A percentile compares a stretch with the other conserved stretches of the same genome.
Conservation (phyloP, 2,329 filamentous ascomycete species). For the Fusarium sp. region DNA sequence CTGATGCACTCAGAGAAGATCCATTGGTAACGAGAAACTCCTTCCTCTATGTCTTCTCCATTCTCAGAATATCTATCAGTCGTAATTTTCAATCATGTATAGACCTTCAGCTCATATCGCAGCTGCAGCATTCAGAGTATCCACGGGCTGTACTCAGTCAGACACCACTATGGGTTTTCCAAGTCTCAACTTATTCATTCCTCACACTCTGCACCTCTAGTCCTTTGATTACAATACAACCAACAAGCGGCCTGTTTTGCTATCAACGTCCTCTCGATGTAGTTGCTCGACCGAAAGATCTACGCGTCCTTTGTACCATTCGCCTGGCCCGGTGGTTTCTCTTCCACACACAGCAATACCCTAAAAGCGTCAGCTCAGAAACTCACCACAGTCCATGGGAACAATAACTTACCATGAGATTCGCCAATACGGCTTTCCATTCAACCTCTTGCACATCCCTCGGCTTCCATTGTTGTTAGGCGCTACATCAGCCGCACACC, state of each 20-base stretch:
- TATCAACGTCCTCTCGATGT: too few species aligned
- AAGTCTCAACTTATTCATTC: neutral
- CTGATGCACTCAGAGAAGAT: neutral
- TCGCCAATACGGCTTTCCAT: slow-evolving; percentile 68
- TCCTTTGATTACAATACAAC: neutral
- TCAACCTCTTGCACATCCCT: slow-evolving; percentile 72
- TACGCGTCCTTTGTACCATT: slow-evolving; percentile 12
- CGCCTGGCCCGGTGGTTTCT: slow-evolving; percentile 10
- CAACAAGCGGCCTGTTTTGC: neutral
- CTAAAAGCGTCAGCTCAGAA: slow-evolving; percentile 11
- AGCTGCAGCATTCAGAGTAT: neutral
- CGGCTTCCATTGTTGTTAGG: slow-evolving; percentile 71
- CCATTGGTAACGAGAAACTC: neutral
- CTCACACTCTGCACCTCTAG: neutral
- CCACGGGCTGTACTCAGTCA: neutral
- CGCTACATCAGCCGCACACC: slow-evolving; percentile 74
- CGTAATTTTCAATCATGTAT: neutral
- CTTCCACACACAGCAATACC: slow-evolving; percentile 40
- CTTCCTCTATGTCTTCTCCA: neutral
- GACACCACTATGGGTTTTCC: neutral
- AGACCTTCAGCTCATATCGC: neutral
- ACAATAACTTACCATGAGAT: slow-evolving; percentile 68
- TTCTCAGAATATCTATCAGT: neutral
- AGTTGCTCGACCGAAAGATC: neutral
- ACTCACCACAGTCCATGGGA: neutral